Evolutionary conservation across 192 early-diverging fungal species (phyloP), one percentile per base, ranked within the genome.

Genomic region (Coemansia sp.): DNA sequence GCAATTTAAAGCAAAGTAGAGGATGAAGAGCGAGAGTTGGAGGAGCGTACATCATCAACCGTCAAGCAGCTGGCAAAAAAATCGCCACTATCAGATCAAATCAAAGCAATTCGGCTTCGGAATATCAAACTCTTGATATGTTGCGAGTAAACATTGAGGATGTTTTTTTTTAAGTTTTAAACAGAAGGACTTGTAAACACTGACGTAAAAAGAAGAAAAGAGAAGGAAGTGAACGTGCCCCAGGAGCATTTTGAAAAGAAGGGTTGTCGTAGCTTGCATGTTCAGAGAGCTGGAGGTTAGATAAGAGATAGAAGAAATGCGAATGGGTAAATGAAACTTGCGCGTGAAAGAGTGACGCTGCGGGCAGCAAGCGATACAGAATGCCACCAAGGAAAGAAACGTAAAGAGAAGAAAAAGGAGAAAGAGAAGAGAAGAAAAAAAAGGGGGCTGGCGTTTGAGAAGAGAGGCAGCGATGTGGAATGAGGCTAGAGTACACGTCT

Each of bases 401-500:
- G 20, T 53, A 20, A 53, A 60, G 41, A 55, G 38, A 53, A 47
- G 52, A 45, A 52, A 43, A 25, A 65, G 53, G 42, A 35, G 47
- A 20, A 59, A 34, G 28, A 18, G 42, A 57, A 34, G 43, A 39
- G 28, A 50, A 67, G 43, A 55, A 56, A 45, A 31, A 38, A 39
- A 42, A 64, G 21, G 37, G 21, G 38, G 9, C 16, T 36, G 25
- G 50, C 13, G 50, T 23, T 55, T 34, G 25, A 42, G 31, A 55
- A 21, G 59, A 35, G 59, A 61, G 56, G 47, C 59, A 68, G 66
- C 35, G 33, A 47, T 35, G 57, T 62, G 61, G 56, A n/a, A 53
- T 60, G 61, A 63, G 65, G 65, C 60, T 70, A 76, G 60, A 76
- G 69, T 68, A 77, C 68, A 77, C 65, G 62, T 77, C 69, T 77